phyloP scores from a whole-genome alignment of 805 yeast genomes.

The Danielia reshetovae region DNA sequence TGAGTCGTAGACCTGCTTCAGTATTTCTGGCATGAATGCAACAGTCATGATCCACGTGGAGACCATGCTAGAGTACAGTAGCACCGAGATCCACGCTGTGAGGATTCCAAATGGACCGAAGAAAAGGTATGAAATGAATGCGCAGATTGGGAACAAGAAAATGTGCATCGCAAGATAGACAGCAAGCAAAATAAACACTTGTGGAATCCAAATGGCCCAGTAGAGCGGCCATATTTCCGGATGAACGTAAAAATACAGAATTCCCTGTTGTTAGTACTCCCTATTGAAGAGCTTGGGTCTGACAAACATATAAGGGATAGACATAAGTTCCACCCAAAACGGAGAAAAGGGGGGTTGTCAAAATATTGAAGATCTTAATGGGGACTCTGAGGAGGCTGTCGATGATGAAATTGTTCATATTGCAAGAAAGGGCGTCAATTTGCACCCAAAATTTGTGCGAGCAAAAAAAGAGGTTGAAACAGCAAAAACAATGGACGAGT shows the following conservation, averaged over 20 bases:
- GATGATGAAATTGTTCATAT: neutral
- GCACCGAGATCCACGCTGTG: conserved; percentile 41
- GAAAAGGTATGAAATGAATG: conserved; percentile 36
- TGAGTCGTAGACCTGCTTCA: conserved; percentile 45
- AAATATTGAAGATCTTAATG: neutral
- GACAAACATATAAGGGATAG: conserved; percentile 4
- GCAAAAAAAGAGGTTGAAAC: too few relatives aligned
- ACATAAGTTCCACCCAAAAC: neutral
- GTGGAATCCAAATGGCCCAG: conserved; percentile 43
- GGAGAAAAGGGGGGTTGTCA: neutral
- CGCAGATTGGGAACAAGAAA: conserved; percentile 43
- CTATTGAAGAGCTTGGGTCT: neutral
- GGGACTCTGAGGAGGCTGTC: neutral
- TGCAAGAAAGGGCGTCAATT: too few relatives aligned
- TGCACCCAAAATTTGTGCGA: neutral
- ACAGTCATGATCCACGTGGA: conserved; percentile 40
- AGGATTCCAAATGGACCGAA: conserved; percentile 51
- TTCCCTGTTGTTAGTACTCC: conserved; percentile 10
- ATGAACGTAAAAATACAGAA: conserved; percentile 18
- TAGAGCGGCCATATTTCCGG: conserved; percentile 47
- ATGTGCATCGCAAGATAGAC: conserved; percentile 35
- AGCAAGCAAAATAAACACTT: conserved; percentile 33
- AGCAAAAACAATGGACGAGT: conserved; percentile 54
- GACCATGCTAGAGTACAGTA: conserved; percentile 40
- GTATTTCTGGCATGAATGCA: conserved; percentile 45